These are phyloP conservation scores for Penicillium macrosclerotiorum DNA, from an alignment of 495 filamentous ascomycete species.

Conservation along the genomic window DNA sequence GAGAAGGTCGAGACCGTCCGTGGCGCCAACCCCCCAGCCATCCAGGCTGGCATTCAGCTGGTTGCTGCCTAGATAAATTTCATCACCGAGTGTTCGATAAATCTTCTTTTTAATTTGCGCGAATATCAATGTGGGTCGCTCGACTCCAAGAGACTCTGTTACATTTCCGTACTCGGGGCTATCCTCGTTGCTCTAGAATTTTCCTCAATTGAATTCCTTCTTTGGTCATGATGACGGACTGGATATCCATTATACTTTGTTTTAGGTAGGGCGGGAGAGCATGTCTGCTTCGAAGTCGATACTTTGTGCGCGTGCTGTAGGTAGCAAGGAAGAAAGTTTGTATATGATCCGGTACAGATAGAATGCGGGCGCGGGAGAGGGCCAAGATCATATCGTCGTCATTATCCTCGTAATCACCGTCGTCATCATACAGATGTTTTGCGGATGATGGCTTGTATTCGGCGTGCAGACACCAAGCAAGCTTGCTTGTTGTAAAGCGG, in stretches of 20 bases:
- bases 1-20: constrained; percentile 67
- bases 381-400: neutral
- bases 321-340: too few species aligned
- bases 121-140: too few species aligned
- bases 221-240: neutral
- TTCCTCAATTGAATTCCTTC: neutral
- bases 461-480: constrained; percentile 3
- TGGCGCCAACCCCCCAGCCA: constrained; percentile 72
- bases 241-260: neutral
- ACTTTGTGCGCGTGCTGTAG: too few species aligned
- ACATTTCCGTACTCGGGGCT: too few species aligned
- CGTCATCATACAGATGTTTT: too few species aligned
- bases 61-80: constrained; percentile 18
- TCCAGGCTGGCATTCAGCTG: constrained; percentile 52
- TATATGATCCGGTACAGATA: too few species aligned
- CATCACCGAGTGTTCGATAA: neutral
- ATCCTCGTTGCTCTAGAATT: constrained; percentile 6
- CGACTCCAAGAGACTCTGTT: too few species aligned
- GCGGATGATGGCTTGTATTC: constrained; percentile 5
- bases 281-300: too few species aligned
- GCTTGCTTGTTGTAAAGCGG: too few species aligned
- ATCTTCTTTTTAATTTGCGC: neutral
- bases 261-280: too few species aligned
- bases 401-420: too few species aligned
- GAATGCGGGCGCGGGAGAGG: too few species aligned